Conservation (phyloP, 805 yeast genomes). For the Pichia nanzhaoensis region DNA sequence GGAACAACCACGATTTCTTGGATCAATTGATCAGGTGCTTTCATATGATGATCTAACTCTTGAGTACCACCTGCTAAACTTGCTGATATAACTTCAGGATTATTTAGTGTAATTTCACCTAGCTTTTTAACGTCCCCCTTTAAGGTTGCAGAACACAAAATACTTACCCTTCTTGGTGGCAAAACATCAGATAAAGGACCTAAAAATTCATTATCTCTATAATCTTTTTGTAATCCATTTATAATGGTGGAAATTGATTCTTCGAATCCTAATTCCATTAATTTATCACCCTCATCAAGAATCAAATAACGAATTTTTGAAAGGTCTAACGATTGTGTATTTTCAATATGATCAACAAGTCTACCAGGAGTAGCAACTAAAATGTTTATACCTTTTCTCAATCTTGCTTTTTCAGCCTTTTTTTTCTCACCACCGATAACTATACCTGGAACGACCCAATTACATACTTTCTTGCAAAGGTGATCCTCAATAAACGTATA, state of each 20-base stretch:
- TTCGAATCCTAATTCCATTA: slow-evolving; percentile 94
- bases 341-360: slow-evolving; percentile 87
- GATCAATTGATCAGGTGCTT: slow-evolving; percentile 84
- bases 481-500: slow-evolving; percentile 65
- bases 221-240: slow-evolving; percentile 42
- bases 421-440: slow-evolving; percentile 98
- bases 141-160: slow-evolving; percentile 92
- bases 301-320: slow-evolving; percentile 79
- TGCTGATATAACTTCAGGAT: slow-evolving; percentile 59
- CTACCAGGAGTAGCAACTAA: slow-evolving; percentile 98
- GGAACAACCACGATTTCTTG: slow-evolving; percentile 85
- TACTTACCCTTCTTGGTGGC: slow-evolving; percentile 66
- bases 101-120: slow-evolving; percentile 67
- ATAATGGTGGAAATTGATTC: slow-evolving; percentile 81
- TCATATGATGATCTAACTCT: slow-evolving; percentile 22
- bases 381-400: slow-evolving; percentile 92
- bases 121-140: slow-evolving; percentile 72
- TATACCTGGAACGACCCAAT: slow-evolving; percentile 87
- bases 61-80: slow-evolving; percentile 13
- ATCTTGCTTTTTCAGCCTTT: slow-evolving; percentile 91
- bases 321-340: slow-evolving; percentile 69
- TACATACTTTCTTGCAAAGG: slow-evolving; percentile 61
- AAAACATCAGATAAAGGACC: slow-evolving; percentile 33
- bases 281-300: slow-evolving; percentile 92
- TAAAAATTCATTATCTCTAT: slow-evolving; percentile 32